These are phyloP conservation scores for Centrapalus pauciflorus DNA, from an alignment of 129 eudicot species.

Conservation along the genomic window DNA sequence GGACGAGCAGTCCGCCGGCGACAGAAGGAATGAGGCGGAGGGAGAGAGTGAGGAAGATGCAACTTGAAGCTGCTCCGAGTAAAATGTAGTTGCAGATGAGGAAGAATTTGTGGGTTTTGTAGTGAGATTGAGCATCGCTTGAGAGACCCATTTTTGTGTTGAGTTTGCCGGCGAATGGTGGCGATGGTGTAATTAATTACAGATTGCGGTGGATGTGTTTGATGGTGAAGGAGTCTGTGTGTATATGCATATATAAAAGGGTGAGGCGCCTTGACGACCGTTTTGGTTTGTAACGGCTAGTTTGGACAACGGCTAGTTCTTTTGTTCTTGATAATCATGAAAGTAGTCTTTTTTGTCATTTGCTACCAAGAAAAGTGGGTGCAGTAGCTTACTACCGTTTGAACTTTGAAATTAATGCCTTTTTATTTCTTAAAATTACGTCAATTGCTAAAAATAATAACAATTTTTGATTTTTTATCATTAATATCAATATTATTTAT, in stretches of 20 bases:
- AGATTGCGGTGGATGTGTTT: neutral
- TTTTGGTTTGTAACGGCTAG: neutral
- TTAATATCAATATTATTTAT: no score
- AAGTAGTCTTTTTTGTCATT: no score
- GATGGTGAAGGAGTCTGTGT: neutral
- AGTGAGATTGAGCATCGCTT: conserved; percentile 32
- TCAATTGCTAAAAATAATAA: no score
- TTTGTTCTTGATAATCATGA: no score
- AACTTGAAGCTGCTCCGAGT: conserved; percentile 82
- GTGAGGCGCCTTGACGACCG: neutral
- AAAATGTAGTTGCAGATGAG: conserved; percentile 66
- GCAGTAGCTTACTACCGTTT: no score
- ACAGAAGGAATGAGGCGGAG: conserved; percentile 83
- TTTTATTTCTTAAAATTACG: no score
- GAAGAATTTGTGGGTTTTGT: conserved; percentile 74
- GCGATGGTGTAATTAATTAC: neutral
- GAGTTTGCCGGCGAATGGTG: conserved; percentile 1
- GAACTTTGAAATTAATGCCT: no score
- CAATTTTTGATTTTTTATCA: no score
- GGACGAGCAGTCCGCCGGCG: conserved; percentile 42
- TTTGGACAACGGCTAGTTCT: neutral
- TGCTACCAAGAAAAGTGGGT: no score
- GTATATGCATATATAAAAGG: neutral
- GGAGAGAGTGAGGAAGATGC: conserved; percentile 88
- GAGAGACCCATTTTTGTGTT: conserved; percentile 18